Percentiles rank a stretch among this genome's conserved stretches.
These are phyloP conservation scores for Glycine latifolia DNA, from an alignment of 306 rosid species.

Conservation along the genomic window DNA sequence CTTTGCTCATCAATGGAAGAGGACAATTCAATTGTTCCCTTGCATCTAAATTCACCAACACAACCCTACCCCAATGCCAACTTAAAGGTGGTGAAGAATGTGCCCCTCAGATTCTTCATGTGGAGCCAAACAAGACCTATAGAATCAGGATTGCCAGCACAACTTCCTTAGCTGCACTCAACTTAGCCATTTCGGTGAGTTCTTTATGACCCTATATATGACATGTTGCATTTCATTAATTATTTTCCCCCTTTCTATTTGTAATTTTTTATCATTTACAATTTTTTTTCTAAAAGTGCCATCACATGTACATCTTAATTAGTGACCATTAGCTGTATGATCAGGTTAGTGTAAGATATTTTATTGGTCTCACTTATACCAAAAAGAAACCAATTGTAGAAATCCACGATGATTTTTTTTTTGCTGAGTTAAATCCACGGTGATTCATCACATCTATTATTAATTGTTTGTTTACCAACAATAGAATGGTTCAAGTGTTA, in stretches of 20 bases:
- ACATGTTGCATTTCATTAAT: too few relatives aligned
- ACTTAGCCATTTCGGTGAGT: slow-evolving; percentile 79
- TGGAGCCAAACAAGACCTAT: slow-evolving; percentile 46
- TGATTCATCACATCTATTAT: not conserved
- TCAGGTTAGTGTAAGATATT: not conserved
- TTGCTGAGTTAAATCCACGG: not conserved
- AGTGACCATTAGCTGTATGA: slow-evolving; percentile 12
- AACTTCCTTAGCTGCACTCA: slow-evolving; percentile 85
- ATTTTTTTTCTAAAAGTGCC: not conserved
- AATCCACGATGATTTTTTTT: too few relatives aligned
- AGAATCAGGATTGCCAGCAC: slow-evolving; percentile 81
- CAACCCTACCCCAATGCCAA: slow-evolving; percentile 48
- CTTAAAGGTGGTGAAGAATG: slow-evolving; percentile 71
- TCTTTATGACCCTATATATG: not conserved
- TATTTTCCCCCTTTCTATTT: not conserved
- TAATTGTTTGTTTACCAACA: not conserved
- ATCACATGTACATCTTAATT: not conserved
- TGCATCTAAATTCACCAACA: slow-evolving; percentile 52
- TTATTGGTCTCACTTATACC: not conserved
- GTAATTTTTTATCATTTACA: not conserved
- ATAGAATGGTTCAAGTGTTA: not conserved
- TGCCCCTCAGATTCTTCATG: slow-evolving; percentile 71
- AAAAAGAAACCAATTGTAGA: not conserved
- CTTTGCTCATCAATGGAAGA: slow-evolving; percentile 72
- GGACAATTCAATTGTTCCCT: slow-evolving; percentile 83